Percentiles rank a stretch among this genome's conserved stretches.
These are phyloP conservation scores for Hypocrella siamensis DNA, from an alignment of 2,329 filamentous ascomycete genomes.

Conservation along the genomic window DNA sequence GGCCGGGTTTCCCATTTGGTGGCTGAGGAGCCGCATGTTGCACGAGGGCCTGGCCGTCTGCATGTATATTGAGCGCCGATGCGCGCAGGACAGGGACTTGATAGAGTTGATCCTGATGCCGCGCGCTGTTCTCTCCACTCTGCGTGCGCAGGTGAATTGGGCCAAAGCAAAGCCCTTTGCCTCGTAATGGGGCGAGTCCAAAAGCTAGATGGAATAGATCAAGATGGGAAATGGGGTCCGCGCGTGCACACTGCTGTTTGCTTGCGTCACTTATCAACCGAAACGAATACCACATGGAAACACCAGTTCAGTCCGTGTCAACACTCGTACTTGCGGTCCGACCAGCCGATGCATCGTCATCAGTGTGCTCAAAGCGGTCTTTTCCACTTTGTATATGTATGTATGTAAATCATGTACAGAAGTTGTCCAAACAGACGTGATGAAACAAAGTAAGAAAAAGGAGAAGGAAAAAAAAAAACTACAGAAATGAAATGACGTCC, in stretches of 20 bases:
- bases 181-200: neutral
- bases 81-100: conserved; percentile 1
- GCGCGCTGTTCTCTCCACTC: neutral
- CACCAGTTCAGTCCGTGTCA: no score
- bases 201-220: no score
- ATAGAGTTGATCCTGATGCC: conserved; percentile 2
- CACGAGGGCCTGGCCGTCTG: conserved; percentile 36
- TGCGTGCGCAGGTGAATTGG: neutral
- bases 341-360: no score
- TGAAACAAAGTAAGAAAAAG: neutral
- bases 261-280: no score
- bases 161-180: neutral
- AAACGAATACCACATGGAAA: no score
- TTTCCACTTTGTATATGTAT: no score
- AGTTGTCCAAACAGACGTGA: neutral
- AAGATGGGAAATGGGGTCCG: no score
- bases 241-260: no score
- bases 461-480: neutral
- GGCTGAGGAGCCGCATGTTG: conserved; percentile 26
- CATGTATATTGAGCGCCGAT: conserved; percentile 15
- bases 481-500: no score
- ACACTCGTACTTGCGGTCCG: no score
- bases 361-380: no score
- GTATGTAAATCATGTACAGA: no score
- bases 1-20: conserved; percentile 26